Base-by-base conservation (phyloP, 306 rosid genomes). In the Vigna angularis region DNA sequence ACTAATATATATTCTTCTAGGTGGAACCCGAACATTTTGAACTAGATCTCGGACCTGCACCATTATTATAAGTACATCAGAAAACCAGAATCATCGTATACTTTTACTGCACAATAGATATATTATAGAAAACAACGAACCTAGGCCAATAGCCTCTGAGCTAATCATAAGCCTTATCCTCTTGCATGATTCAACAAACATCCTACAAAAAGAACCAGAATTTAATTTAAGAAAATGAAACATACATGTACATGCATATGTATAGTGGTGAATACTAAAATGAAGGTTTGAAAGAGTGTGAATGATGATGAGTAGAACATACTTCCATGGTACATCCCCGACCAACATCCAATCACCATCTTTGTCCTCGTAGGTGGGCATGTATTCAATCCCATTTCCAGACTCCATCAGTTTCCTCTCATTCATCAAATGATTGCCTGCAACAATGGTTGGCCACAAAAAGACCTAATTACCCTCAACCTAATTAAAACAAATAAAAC, bases 271-370 rank as follows among this genome's bases (percentile, higher is more conserved):
- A 55, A 18, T 55, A 40, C 47, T 42, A 42, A 42, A 9, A 42
- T 40, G 3, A 42, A 42, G 47, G 4, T 42, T 20, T 55, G 15
- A 0, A 67, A 67, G 6, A 34, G 44, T 1, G 7, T n/a, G 38
- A 64, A 64, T 17, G 14, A 65, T 36, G 10, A 14, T 36, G 10
- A 14, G 18, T 24, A 6, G 51, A 74, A 78, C 89, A 79, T 81
- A 89, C 97, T 88, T 88, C 97, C 97, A 91, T 0, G 97, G 97
- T 5, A 91, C 97, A 88, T 91, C 97, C 24, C 97, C 97, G 24
- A 89, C 85, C 36, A 91, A 82, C 97, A 91, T 91, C 97, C 93
- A 91, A 56, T 91, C 94, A 77, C 91, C 97, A 70, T 91, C 97
- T 79, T 69, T 88, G 77, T 91, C 93, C 76, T 91, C 94, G 30